Evolutionary conservation across 2,329 filamentous ascomycete species (phyloP).

Genomic region (Diaporthe eres): DNA sequence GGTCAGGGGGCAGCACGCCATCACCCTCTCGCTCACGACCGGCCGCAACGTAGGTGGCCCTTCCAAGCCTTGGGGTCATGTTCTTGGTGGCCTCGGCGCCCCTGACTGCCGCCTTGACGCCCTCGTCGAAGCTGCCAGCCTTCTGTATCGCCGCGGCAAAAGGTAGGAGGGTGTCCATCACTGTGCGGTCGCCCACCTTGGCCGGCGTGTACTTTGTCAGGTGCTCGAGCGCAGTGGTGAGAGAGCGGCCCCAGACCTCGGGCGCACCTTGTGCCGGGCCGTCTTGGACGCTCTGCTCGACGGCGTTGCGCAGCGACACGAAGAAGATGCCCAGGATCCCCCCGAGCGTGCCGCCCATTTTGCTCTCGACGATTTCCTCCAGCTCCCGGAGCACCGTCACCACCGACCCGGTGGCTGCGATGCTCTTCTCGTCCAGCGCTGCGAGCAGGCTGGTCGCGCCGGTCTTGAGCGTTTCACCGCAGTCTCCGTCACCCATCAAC

Average conservation of each 20-base stretch:
- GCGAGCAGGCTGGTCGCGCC: slow-evolving; percentile 65
- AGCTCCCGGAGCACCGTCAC: slow-evolving; percentile 62
- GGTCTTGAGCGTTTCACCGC: slow-evolving; percentile 72
- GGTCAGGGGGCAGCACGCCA: slow-evolving; percentile 71
- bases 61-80: slow-evolving; percentile 75
- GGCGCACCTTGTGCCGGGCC: slow-evolving; percentile 49
- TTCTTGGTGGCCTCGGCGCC: slow-evolving; percentile 75
- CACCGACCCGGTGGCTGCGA: slow-evolving; percentile 61
- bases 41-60: slow-evolving; percentile 77
- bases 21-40: slow-evolving; percentile 54
- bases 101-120: slow-evolving; percentile 69
- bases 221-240: slow-evolving; percentile 60
- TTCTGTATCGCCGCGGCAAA: slow-evolving; percentile 64
- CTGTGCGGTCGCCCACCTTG: slow-evolving; percentile 68
- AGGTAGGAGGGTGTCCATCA: slow-evolving; percentile 70
- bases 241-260: slow-evolving; percentile 60
- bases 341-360: slow-evolving; percentile 68
- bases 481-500: slow-evolving; percentile 68
- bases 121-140: slow-evolving; percentile 64
- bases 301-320: slow-evolving; percentile 60
- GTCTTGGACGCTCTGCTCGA: slow-evolving; percentile 48
- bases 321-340: slow-evolving; percentile 70
- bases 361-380: slow-evolving; percentile 68
- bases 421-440: slow-evolving; percentile 55
- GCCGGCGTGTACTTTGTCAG: slow-evolving; percentile 68